Conservation (phyloP, 768 basidiomycete species). For the Fomitopsis pulvina region DNA sequence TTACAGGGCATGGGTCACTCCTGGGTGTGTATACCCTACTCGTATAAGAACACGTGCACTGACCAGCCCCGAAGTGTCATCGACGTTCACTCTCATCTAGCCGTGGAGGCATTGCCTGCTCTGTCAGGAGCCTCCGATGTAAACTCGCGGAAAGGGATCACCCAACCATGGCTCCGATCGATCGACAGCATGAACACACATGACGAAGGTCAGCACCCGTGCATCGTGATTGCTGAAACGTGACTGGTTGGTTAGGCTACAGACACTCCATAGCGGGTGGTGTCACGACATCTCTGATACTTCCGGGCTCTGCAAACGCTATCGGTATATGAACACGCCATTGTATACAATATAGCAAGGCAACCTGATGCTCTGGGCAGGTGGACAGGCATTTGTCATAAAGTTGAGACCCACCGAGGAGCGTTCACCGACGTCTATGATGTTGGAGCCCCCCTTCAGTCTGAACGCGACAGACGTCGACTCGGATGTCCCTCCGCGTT, state of each 20-base stretch:
- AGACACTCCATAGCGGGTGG: conserved; percentile 57
- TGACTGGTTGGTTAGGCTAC: conserved; percentile 29
- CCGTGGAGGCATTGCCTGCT: conserved; percentile 25
- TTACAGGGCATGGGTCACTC: conserved; percentile 60
- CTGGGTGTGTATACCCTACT: conserved; percentile 23
- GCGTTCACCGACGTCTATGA: conserved; percentile 58
- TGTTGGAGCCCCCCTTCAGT: conserved; percentile 67
- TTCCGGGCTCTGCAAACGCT: conserved; percentile 62
- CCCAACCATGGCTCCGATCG: conserved; percentile 59
- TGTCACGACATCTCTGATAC: conserved; percentile 67
- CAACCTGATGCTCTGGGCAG: conserved; percentile 24
- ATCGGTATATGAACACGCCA: conserved; percentile 36
- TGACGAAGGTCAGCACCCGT: conserved; percentile 29
- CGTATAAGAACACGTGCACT: background rate
- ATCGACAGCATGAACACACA: conserved; percentile 74
- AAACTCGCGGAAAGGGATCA: conserved; percentile 48
- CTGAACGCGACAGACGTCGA: conserved; percentile 33
- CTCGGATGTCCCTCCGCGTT: conserved; percentile 22
- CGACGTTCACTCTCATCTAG: conserved; percentile 55
- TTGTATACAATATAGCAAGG: background rate
- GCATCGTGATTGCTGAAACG: background rate
- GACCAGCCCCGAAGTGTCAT: conserved; percentile 30
- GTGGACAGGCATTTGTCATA: conserved; percentile 74
- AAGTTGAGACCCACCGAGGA: conserved; percentile 68
- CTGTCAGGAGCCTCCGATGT: conserved; percentile 39